Evolutionary conservation across 139 green algal genomes (phyloP).

Genomic region (Chloropicon primus): DNA sequence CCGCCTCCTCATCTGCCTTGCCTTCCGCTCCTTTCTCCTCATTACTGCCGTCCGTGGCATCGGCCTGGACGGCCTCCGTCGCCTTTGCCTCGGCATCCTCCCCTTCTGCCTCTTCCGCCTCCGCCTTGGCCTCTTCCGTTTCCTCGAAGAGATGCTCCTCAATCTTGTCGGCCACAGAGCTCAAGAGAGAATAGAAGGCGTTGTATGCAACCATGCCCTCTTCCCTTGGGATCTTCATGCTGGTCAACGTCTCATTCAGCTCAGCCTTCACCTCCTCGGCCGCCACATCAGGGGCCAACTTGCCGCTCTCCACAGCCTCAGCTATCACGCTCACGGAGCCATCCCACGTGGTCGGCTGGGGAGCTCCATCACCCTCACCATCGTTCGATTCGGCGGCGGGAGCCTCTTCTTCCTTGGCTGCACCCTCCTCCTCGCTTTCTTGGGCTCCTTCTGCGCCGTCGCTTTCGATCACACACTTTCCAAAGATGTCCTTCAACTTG

Average conservation of each 20-base stretch:
- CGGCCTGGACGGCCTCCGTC: background rate
- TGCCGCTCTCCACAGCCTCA: background rate
- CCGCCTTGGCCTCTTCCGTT: background rate
- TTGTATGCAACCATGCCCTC: background rate
- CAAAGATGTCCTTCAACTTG: background rate
- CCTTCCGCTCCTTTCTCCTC: background rate
- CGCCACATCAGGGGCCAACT: background rate
- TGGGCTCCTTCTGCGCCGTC: background rate
- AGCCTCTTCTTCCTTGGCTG: background rate
- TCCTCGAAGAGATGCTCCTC: background rate
- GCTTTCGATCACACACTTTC: background rate
- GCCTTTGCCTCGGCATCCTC: background rate
- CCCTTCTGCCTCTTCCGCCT: background rate
- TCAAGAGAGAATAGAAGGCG: background rate
- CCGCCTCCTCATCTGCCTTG: background rate
- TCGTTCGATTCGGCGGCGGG: background rate
- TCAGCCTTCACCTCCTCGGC: background rate
- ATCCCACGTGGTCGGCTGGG: background rate
- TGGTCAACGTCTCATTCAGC: background rate
- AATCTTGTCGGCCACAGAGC: background rate
- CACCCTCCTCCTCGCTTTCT: background rate
- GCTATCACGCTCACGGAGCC: background rate
- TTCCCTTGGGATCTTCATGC: background rate
- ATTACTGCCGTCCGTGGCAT: background rate
- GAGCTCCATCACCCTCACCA: background rate